These are phyloP conservation scores for Ogataea allantospora DNA, from an alignment of 805 yeast genomes.

Conservation along the genomic window DNA sequence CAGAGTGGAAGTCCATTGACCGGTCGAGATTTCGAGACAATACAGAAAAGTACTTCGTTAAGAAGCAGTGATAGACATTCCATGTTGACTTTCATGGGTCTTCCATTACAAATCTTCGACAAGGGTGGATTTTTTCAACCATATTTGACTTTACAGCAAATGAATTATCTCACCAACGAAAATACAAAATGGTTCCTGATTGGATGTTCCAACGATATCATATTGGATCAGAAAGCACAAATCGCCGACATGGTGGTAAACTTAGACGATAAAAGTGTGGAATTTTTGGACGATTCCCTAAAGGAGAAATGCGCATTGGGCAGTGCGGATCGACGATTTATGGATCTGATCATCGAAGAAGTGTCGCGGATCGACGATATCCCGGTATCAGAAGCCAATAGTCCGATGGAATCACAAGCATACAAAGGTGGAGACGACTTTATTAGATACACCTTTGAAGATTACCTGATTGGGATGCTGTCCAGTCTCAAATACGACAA, in stretches of 20 bases:
- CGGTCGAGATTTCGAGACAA: slow-evolving; percentile 45
- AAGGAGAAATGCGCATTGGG: slow-evolving; percentile 46
- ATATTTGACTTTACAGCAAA: slow-evolving; percentile 89
- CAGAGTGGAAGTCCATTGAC: slow-evolving; percentile 79
- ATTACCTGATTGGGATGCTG: slow-evolving; percentile 74
- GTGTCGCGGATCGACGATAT: slow-evolving; percentile 36
- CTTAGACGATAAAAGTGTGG: slow-evolving; percentile 47
- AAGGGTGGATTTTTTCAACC: slow-evolving; percentile 89
- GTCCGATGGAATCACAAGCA: slow-evolving; percentile 37
- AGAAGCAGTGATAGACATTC: slow-evolving; percentile 78
- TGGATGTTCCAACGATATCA: slow-evolving; percentile 85
- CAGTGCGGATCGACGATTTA: slow-evolving; percentile 72
- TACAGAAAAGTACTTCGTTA: slow-evolving; percentile 62
- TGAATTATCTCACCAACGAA: slow-evolving; percentile 62
- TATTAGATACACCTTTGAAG: slow-evolving; percentile 85
- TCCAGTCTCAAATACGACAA: slow-evolving; percentile 69
- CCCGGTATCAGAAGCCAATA: slow-evolving; percentile 36
- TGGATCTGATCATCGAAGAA: slow-evolving; percentile 51
- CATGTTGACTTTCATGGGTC: slow-evolving; percentile 74
- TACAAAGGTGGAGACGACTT: slow-evolving; percentile 83
- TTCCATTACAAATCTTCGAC: slow-evolving; percentile 84
- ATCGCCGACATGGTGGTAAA: slow-evolving; percentile 72
- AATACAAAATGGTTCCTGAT: slow-evolving; percentile 65
- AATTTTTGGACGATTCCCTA: slow-evolving; percentile 44
- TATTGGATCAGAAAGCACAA: slow-evolving; percentile 60